Evolutionary conservation across 345 rosid species (phyloP).

Genomic region (Aquilaria malaccensis): DNA sequence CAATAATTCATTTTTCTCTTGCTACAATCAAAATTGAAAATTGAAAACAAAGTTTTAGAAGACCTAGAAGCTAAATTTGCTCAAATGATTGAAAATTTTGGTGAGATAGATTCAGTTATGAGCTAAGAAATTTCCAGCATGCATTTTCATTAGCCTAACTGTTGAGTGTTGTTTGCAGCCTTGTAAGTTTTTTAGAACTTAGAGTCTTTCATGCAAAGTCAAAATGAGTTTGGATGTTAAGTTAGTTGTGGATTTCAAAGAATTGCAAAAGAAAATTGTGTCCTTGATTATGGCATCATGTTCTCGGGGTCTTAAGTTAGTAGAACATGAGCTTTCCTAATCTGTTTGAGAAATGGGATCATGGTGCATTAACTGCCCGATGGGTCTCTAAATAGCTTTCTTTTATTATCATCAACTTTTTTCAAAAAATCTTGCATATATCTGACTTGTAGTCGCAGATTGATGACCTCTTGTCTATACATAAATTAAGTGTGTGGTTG

Average conservation of each 20-base stretch:
- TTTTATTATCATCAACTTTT: no score
- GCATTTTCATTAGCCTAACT: neutral
- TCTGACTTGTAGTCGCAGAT: no score
- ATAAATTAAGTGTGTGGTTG: no score
- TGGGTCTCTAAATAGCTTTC: no score
- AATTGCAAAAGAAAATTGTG: slow-evolving; percentile 49
- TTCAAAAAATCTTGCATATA: no score
- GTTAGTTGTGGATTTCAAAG: slow-evolving; percentile 48
- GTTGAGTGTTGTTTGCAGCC: neutral
- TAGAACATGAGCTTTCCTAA: slow-evolving; percentile 40
- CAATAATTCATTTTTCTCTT: slow-evolving; percentile 8
- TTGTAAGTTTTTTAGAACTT: neutral
- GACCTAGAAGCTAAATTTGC: slow-evolving; percentile 47
- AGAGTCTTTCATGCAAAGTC: slow-evolving; percentile 34
- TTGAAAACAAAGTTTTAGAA: slow-evolving; percentile 57
- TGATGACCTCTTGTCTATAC: no score
- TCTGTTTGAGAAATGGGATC: slow-evolving; percentile 1
- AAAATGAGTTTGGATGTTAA: slow-evolving; percentile 52
- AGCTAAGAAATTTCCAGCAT: slow-evolving; percentile 25
- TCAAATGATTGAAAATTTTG: slow-evolving; percentile 58
- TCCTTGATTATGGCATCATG: slow-evolving; percentile 73
- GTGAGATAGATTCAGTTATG: slow-evolving; percentile 31
- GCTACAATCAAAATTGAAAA: slow-evolving; percentile 45
- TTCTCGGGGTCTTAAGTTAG: slow-evolving; percentile 43
- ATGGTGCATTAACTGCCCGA: slow-evolving; percentile 2